phyloP scores from a whole-genome alignment of 257 asterid genomes.

The Capsicum pubescens region DNA sequence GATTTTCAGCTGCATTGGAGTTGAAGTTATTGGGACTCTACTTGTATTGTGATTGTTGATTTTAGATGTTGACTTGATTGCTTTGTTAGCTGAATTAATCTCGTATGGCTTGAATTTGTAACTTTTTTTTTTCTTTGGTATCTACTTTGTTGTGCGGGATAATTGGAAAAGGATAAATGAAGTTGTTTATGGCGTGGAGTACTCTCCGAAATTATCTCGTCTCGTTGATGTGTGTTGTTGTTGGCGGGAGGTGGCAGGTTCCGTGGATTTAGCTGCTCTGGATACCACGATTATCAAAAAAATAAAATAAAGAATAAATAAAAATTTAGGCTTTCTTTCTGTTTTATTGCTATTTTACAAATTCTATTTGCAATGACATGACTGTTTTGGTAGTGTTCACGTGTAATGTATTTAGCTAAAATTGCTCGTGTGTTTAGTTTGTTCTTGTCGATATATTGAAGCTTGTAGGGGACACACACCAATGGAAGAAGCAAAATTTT shows the following conservation, averaged over 20 bases:
- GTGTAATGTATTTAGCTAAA: neutral
- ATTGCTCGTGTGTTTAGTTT: neutral
- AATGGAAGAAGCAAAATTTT: neutral
- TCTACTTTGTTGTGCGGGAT: neutral
- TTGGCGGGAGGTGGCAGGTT: no score
- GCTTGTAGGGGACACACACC: neutral
- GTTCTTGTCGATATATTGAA: neutral
- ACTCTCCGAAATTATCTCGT: neutral
- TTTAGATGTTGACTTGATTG: slow-evolving; percentile 21
- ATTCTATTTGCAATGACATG: neutral
- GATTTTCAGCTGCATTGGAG: slow-evolving; percentile 18
- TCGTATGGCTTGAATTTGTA: neutral
- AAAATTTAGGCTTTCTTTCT: neutral
- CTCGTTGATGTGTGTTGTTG: neutral
- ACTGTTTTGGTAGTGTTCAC: neutral
- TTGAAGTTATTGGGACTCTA: neutral
- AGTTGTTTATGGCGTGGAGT: neutral
- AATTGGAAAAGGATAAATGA: neutral
- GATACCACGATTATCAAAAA: no score
- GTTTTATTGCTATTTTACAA: neutral
- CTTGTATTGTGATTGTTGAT: slow-evolving; percentile 2
- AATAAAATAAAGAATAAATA: no score
- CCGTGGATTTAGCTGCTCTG: no score
- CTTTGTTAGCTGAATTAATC: slow-evolving; percentile 5
- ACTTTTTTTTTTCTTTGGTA: neutral